Evolutionary conservation across 202 grass and related monocot species (phyloP).

Genomic region (Sporobolus alterniflorus): DNA sequence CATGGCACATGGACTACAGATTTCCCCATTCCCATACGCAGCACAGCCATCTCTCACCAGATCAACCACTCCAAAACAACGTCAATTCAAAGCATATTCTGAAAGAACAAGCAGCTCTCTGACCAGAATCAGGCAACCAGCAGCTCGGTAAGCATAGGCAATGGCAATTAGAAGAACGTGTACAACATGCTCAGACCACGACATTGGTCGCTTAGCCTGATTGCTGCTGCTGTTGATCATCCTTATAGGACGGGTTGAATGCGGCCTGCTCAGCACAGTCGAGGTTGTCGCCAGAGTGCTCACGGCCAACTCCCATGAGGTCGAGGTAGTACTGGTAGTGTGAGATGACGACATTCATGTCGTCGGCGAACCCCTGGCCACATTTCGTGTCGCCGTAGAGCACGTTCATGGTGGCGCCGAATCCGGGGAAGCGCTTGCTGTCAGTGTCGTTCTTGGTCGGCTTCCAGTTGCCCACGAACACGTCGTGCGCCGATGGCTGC

Average conservation of each 20-base stretch:
- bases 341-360: slow-evolving; percentile 81
- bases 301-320: slow-evolving; percentile 69
- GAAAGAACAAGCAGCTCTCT: no score
- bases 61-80: slow-evolving; percentile 33
- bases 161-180: slow-evolving; percentile 24
- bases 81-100: slow-evolving; percentile 20
- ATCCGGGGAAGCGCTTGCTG: slow-evolving; percentile 57
- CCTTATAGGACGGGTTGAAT: slow-evolving; percentile 64
- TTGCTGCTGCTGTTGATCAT: slow-evolving; percentile 26
- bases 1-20: slow-evolving; percentile 22
- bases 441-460: slow-evolving; percentile 78
- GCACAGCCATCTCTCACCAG: neutral
- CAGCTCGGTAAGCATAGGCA: neutral
- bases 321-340: slow-evolving; percentile 94
- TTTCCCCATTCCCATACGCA: slow-evolving; percentile 16
- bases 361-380: slow-evolving; percentile 58
- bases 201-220: slow-evolving; percentile 29
- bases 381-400: slow-evolving; percentile 67
- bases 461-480: slow-evolving; percentile 76
- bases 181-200: neutral
- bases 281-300: slow-evolving; percentile 59
- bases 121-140: neutral
- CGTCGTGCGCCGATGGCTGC: slow-evolving; percentile 84
- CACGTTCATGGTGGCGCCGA: slow-evolving; percentile 86
- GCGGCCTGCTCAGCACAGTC: slow-evolving; percentile 72